Conservation (phyloP, 805 yeast species). For the Spathaspora gorwiae region DNA sequence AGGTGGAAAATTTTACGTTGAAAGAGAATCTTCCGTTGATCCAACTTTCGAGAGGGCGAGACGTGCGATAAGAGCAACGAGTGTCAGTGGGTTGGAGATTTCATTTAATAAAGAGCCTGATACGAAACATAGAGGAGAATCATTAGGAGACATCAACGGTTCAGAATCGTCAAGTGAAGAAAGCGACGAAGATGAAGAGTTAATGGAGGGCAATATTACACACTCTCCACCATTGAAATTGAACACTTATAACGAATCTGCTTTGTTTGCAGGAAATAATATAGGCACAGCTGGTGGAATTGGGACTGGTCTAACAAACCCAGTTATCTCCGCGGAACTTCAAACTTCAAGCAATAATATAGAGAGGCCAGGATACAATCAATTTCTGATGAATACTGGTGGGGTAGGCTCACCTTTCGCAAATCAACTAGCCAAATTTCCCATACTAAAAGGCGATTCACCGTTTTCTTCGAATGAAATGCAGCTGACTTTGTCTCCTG, state of each 20-base stretch:
- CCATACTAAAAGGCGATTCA: constrained; percentile 13
- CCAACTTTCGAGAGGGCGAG: constrained; percentile 15
- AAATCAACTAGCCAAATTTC: constrained; percentile 8
- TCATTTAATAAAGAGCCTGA: constrained; percentile 8
- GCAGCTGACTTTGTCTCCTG: constrained; percentile 13
- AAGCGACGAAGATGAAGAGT: constrained; percentile 36
- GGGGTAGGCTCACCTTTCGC: constrained; percentile 15
- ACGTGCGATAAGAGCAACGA: constrained; percentile 28
- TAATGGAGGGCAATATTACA: constrained; percentile 10
- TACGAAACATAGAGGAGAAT: constrained; percentile 3
- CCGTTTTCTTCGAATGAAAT: constrained; percentile 14
- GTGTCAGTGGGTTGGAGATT: constrained; percentile 25
- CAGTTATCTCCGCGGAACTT: background rate
- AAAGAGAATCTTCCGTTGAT: constrained; percentile 23
- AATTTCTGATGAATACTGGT: constrained; percentile 7
- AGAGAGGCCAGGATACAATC: constrained; percentile 1
- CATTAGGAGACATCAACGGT: constrained; percentile 10
- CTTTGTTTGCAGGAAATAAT: background rate
- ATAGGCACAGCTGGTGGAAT: background rate
- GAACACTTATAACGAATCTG: constrained; percentile 13
- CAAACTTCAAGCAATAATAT: background rate
- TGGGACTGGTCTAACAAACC: background rate
- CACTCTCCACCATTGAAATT: constrained; percentile 24
- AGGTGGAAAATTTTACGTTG: constrained; percentile 87
- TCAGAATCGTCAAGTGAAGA: constrained; percentile 10